phyloP scores from a whole-genome alignment of 2,329 filamentous ascomycete genomes.

The Talaromyces rugulosus region DNA sequence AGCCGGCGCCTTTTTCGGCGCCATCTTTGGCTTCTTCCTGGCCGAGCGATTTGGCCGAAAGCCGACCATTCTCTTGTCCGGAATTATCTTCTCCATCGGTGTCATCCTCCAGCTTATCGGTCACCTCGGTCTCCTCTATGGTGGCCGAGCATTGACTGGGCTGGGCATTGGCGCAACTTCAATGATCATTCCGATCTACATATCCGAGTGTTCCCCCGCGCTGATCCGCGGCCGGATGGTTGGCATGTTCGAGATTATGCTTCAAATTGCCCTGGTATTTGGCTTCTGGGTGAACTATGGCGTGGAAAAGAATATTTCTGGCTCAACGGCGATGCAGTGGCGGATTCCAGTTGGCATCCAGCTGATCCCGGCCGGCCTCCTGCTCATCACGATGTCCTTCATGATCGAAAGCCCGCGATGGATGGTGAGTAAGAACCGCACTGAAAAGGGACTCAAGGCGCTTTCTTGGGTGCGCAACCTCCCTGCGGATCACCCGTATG shows the following conservation, averaged over 20 bases:
- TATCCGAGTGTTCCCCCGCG: conserved; percentile 54
- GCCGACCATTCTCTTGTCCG: conserved; percentile 52
- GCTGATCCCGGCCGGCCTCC: conserved; percentile 55
- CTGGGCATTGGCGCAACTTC: conserved; percentile 39
- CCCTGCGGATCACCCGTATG: conserved; percentile 45
- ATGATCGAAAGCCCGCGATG: conserved; percentile 62
- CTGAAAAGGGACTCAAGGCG: conserved; percentile 55
- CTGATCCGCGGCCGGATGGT: conserved; percentile 55
- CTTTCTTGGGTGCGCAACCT: conserved; percentile 55
- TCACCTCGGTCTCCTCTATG: conserved; percentile 4
- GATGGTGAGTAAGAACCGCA: conserved; percentile 61
- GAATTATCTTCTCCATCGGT: conserved; percentile 56
- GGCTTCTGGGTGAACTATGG: conserved; percentile 51
- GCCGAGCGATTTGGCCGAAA: conserved; percentile 54
- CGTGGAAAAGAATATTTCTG: conserved; percentile 26
- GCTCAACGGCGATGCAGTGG: conserved; percentile 46
- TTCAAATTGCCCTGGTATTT: conserved; percentile 39
- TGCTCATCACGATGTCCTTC: conserved; percentile 56
- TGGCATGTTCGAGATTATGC: conserved; percentile 56
- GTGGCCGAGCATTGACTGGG: conserved; percentile 4
- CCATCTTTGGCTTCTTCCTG: conserved; percentile 61
- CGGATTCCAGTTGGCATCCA: conserved; percentile 61
- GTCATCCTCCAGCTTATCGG: conserved; percentile 54
- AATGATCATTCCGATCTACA: conserved; percentile 55
- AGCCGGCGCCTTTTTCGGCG: conserved; percentile 10